Evolutionary conservation across 2,329 filamentous ascomycete species (phyloP).

Genomic region (Colletotrichum lindemuthianum): DNA sequence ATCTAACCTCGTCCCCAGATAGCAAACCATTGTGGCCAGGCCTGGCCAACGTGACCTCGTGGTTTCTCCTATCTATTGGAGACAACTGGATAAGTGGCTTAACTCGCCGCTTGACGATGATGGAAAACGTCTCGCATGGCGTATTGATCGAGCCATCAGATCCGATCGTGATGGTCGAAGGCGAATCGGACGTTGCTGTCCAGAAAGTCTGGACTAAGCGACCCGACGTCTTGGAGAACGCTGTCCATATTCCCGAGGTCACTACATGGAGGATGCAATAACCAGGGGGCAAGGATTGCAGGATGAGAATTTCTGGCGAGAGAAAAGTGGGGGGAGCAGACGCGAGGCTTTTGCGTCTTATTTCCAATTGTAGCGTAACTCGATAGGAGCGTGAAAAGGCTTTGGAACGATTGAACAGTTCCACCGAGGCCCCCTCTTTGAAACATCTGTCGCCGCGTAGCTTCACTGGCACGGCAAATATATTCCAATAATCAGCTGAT

Average conservation of each 20-base stretch:
- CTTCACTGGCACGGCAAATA: neutral
- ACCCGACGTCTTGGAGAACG: neutral
- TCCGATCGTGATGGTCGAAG: neutral
- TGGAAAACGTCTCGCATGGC: neutral
- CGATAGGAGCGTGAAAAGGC: neutral
- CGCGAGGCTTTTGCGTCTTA: no score
- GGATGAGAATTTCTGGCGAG: neutral
- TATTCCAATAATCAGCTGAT: neutral
- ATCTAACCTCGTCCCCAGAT: neutral
- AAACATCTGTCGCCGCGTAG: neutral
- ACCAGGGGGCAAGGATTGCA: neutral
- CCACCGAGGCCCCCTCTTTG: rapidly evolving
- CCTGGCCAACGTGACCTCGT: neutral
- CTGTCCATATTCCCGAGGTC: neutral
- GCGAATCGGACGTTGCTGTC: no score
- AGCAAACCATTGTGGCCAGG: neutral
- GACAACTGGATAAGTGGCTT: neutral
- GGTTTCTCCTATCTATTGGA: neutral
- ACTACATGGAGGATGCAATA: neutral
- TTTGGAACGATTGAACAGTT: no score
- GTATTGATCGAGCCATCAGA: neutral
- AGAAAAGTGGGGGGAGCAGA: no score
- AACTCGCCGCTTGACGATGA: neutral
- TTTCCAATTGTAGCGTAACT: no score
- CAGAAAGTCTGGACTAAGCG: neutral